Evolutionary conservation across 371 early-diverging fungal genomes (phyloP).

Genomic region (Haplosporangium sp.): DNA sequence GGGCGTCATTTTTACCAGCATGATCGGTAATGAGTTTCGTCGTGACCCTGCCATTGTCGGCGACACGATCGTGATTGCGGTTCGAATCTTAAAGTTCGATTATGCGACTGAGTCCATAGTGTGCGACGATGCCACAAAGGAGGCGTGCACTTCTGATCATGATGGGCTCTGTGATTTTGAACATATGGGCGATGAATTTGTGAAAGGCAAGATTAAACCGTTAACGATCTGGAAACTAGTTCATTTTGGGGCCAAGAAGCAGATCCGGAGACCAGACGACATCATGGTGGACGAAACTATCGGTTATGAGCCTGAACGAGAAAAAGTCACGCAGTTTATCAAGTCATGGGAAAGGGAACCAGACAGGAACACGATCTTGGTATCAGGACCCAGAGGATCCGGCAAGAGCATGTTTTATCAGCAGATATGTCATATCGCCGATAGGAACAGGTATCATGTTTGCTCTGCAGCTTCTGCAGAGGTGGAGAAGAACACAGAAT

Average conservation of each 20-base stretch:
- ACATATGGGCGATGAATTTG: constrained; percentile 68
- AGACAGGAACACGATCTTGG: constrained; percentile 25
- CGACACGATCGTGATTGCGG: constrained; percentile 70
- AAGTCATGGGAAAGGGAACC: constrained; percentile 56
- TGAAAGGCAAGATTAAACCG: constrained; percentile 69
- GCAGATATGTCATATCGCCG: constrained; percentile 41
- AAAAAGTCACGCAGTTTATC: constrained; percentile 55
- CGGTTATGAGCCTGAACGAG: constrained; percentile 65
- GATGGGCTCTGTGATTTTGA: constrained; percentile 67
- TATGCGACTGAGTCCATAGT: constrained; percentile 62
- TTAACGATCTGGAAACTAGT: constrained; percentile 62
- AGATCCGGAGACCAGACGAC: constrained; percentile 21
- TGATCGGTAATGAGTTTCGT: constrained; percentile 66
- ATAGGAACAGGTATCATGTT: constrained; percentile 28
- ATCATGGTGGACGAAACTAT: constrained; percentile 56
- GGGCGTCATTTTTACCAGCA: constrained; percentile 66
- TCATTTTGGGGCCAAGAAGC: constrained; percentile 58
- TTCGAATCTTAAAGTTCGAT: constrained; percentile 68
- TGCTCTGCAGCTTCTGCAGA: constrained; percentile 66
- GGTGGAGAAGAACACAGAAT: constrained; percentile 69
- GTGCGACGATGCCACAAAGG: constrained; percentile 65
- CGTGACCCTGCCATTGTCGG: constrained; percentile 73
- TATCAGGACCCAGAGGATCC: constrained; percentile 44
- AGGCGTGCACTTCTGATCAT: constrained; percentile 54
- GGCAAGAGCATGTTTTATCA: constrained; percentile 52